phyloP scores from a whole-genome alignment of 805 yeast genomes.

The Saturnispora sekii region DNA sequence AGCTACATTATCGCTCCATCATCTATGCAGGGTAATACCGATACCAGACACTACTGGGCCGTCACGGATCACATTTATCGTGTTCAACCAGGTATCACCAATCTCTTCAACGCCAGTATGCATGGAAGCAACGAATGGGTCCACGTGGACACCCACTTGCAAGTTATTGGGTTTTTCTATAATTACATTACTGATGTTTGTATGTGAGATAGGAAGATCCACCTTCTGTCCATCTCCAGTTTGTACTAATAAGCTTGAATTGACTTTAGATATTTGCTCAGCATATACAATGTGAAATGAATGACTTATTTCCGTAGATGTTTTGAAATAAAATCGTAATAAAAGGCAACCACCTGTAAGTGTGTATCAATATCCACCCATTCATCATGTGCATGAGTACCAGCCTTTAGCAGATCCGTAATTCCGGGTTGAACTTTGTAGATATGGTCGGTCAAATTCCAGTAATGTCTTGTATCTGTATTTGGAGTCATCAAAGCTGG shows the following conservation, averaged over 20 bases:
- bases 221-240: not conserved
- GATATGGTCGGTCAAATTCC: conserved; percentile 50
- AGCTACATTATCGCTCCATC: conserved; percentile 41
- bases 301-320: conserved; percentile 5
- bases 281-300: not conserved
- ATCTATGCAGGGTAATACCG: conserved; percentile 62
- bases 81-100: conserved; percentile 39
- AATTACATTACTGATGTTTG: conserved; percentile 12
- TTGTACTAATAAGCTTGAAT: too few relatives aligned
- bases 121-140: conserved; percentile 62
- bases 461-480: conserved; percentile 59
- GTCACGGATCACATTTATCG: conserved; percentile 54
- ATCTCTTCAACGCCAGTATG: conserved; percentile 27
- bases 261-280: too few relatives aligned
- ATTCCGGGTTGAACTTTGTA: conserved; percentile 46
- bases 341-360: conserved; percentile 41
- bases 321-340: conserved; percentile 13
- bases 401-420: conserved; percentile 17
- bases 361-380: conserved; percentile 44
- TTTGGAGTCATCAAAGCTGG: conserved; percentile 62
- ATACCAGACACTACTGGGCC: conserved; percentile 56
- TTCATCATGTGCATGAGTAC: conserved; percentile 60
- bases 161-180: conserved; percentile 33
- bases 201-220: not conserved
- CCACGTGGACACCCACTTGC: conserved; percentile 46